Evolutionary conservation across 805 yeast species (phyloP), one percentile per base, ranked within the genome.

Genomic region (Blastobotrys muscicola): DNA sequence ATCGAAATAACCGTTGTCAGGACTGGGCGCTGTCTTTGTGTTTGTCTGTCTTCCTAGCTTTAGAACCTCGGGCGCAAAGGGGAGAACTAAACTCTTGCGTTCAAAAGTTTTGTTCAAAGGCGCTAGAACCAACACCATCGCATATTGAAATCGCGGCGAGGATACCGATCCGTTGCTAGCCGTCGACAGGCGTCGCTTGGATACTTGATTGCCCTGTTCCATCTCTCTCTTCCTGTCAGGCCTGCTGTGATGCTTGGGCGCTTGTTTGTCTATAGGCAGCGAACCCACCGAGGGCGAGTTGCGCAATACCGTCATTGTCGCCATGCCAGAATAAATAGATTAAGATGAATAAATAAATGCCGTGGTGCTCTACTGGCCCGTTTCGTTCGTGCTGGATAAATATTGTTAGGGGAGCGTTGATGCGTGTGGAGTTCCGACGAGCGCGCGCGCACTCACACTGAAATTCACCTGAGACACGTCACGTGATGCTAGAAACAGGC

Each of bases 1-100:
- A 64, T 92, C 97, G 58, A 92, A 92, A 60, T 75, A 89, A 0
- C 97, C 98, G 59, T 94, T 94, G 32, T 83, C 80, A 2, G 84
- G 65, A 26, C 69, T 65, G 0, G 82, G 81, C 33, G 67, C 64
- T 7, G 74, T 65, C 33, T 69, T 68, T 2, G 84, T 54, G 45
- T 67, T 69, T 69, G 50, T 82, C 38, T 95, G 97, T 44, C 99
- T 74, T 1, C 99, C 99, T 16, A 92, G 69, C 58, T 85, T 85
- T 42, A 89, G 65, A 2, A 85, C 79, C 10, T 84, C 87, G 0
- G 99, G 98, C 46, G 69, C 71, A 45, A 75, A 71, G 1, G 97
- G 97, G 6, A 92, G 79, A 10, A 76, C 76, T 33, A 92, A 67
- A 42, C 82, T 78, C 60, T 90, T 92, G 45, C 79, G 72, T 34